phyloP scores from a whole-genome alignment of 306 rosid species.

The Cercis canadensis region DNA sequence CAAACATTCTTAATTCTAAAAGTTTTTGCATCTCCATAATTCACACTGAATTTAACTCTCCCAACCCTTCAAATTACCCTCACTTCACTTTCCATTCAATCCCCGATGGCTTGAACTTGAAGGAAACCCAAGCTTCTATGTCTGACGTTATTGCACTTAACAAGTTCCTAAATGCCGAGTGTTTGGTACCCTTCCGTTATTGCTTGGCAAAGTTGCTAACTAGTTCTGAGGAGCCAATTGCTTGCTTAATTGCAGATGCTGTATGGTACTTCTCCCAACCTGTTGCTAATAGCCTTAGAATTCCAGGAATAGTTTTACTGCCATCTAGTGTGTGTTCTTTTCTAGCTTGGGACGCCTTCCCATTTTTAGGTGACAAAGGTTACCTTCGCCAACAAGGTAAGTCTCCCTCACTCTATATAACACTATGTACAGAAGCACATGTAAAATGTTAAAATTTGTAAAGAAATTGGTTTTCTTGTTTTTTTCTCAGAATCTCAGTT shows the following conservation, averaged over 20 bases:
- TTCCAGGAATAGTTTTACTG: conserved; percentile 38
- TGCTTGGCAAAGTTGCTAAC: conserved; percentile 27
- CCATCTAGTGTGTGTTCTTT: conserved; percentile 36
- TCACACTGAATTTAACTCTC: conserved; percentile 45
- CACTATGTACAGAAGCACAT: too few relatives aligned
- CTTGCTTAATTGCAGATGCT: conserved; percentile 44
- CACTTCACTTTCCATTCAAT: conserved; percentile 41
- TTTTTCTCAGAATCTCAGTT: conserved; percentile 15
- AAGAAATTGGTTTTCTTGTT: too few relatives aligned
- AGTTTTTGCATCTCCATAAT: conserved; percentile 39
- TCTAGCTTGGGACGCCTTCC: conserved; percentile 24
- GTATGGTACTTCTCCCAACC: conserved; percentile 41
- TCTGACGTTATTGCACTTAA: neutral
- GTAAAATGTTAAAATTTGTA: too few relatives aligned
- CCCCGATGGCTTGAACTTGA: conserved; percentile 16
- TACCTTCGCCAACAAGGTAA: conserved; percentile 17
- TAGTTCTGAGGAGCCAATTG: conserved; percentile 39
- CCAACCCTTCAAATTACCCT: conserved; percentile 39
- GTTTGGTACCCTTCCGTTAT: conserved; percentile 25
- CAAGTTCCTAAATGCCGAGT: conserved; percentile 11
- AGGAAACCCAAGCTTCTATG: conserved; percentile 9
- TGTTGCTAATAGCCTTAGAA: conserved; percentile 40
- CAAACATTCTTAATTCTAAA: conserved; percentile 34
- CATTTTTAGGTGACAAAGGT: conserved; percentile 39
- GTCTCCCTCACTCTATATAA: neutral